Evolutionary conservation across 202 grass and related monocot species (phyloP).

Genomic region (Zizania palustris): DNA sequence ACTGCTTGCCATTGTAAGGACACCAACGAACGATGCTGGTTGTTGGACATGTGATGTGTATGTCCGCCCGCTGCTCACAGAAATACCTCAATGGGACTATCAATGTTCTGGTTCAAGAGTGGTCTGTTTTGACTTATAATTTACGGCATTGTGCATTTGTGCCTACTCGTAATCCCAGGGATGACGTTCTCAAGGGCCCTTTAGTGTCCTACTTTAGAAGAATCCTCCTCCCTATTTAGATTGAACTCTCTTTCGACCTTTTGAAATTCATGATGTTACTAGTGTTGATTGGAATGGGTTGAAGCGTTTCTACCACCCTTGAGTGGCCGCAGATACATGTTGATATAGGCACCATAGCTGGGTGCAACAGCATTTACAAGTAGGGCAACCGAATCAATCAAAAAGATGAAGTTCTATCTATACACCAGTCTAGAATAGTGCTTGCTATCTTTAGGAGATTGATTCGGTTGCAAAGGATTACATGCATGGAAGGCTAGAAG

Average conservation of each 20-base stretch:
- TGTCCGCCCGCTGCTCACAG: conserved; percentile 25
- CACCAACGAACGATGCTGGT: not conserved
- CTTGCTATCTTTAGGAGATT: too few relatives aligned
- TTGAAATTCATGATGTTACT: not conserved
- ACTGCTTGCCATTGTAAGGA: not conserved
- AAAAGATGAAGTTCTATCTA: too few relatives aligned
- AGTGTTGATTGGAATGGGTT: too few relatives aligned
- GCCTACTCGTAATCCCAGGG: not conserved
- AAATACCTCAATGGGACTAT: conserved; percentile 42
- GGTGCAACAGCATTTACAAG: too few relatives aligned
- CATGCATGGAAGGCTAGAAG: too few relatives aligned
- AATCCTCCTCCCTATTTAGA: not conserved
- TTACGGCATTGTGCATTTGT: not conserved
- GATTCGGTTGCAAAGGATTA: too few relatives aligned
- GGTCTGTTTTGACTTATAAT: not conserved
- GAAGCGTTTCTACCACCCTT: too few relatives aligned
- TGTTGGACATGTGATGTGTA: not conserved
- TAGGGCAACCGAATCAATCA: too few relatives aligned
- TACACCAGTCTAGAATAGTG: too few relatives aligned
- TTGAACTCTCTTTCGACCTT: not conserved
- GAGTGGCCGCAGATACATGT: too few relatives aligned
- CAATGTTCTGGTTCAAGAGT: not conserved
- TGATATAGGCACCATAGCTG: too few relatives aligned
- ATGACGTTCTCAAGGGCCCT: not conserved
- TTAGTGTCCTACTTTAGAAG: not conserved